Evolutionary conservation across 345 rosid genomes (phyloP).

Genomic region (Brassica rapa): DNA sequence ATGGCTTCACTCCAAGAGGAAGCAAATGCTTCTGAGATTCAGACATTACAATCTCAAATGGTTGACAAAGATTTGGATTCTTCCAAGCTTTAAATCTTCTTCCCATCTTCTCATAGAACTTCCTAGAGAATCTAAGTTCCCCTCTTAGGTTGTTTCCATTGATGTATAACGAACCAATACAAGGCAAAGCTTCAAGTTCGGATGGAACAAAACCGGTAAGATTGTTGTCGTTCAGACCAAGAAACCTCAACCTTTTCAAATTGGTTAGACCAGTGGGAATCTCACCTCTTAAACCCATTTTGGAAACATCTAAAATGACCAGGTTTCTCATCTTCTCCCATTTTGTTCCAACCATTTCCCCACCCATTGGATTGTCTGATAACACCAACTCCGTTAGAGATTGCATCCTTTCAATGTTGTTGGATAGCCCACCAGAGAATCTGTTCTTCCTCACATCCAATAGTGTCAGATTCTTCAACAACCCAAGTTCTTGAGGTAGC

Average conservation of each 20-base stretch:
- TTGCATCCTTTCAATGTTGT: slow-evolving; percentile 51
- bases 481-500: slow-evolving; percentile 49
- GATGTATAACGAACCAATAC: slow-evolving; percentile 62
- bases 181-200: slow-evolving; percentile 56
- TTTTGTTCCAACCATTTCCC: slow-evolving; percentile 45
- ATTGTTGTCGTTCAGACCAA: slow-evolving; percentile 77
- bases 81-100: slow-evolving; percentile 79
- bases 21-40: slow-evolving; percentile 4
- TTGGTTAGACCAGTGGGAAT: slow-evolving; percentile 59
- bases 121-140: slow-evolving; percentile 58
- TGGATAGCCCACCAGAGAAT: slow-evolving; percentile 66
- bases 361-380: slow-evolving; percentile 69
- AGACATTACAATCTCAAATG: slow-evolving; percentile 14
- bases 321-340: slow-evolving; percentile 61
- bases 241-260: slow-evolving; percentile 67
- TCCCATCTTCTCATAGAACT: slow-evolving; percentile 66
- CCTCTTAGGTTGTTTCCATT: slow-evolving; percentile 83
- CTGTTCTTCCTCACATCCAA: slow-evolving; percentile 75
- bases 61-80: slow-evolving; percentile 75
- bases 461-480: slow-evolving; percentile 67
- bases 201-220: slow-evolving; percentile 61
- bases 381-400: slow-evolving; percentile 66
- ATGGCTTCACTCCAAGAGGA: slow-evolving; percentile 36
- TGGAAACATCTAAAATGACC: slow-evolving; percentile 65
- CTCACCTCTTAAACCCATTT: slow-evolving; percentile 56